Evolutionary conservation across 768 basidiomycete species (phyloP).

Genomic region (Lactarius vividus): DNA sequence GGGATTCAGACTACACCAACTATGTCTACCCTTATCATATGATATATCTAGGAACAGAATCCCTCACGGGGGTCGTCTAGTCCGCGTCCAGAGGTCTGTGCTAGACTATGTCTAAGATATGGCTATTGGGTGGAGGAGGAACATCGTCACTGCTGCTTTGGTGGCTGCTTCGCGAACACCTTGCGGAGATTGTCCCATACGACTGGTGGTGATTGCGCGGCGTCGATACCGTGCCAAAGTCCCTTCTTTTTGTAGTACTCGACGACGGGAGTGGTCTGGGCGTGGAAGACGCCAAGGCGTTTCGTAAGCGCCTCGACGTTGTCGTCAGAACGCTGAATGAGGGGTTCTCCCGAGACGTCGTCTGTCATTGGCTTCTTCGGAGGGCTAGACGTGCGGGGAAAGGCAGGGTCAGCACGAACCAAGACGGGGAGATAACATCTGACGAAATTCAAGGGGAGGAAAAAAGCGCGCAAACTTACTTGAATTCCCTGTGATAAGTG

Average conservation of each 20-base stretch:
- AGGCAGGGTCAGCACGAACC: background rate
- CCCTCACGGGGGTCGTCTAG: background rate
- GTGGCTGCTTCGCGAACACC: slow-evolving; percentile 50
- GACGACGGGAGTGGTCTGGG: slow-evolving; percentile 92
- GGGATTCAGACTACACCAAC: background rate
- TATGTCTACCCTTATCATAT: slow-evolving; percentile 11
- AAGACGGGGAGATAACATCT: background rate
- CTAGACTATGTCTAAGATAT: slow-evolving; percentile 6
- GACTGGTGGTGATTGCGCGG: slow-evolving; percentile 86
- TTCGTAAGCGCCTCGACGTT: slow-evolving; percentile 94
- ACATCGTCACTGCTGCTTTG: slow-evolving; percentile 6
- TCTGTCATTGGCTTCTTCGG: slow-evolving; percentile 95
- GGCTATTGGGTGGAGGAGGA: background rate
- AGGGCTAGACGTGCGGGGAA: slow-evolving; percentile 53
- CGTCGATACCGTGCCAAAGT: slow-evolving; percentile 89
- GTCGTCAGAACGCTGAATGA: slow-evolving; percentile 97
- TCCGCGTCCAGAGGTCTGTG: background rate
- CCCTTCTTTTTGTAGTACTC: slow-evolving; percentile 94
- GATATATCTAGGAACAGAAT: slow-evolving; percentile 1
- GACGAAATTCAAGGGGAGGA: background rate
- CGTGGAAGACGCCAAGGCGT: slow-evolving; percentile 85
- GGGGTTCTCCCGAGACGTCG: slow-evolving; percentile 92
- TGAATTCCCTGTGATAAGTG: slow-evolving; percentile 93
- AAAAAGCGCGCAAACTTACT: slow-evolving; percentile 47
- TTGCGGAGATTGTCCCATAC: slow-evolving; percentile 85